These are phyloP conservation scores for Diaporthe amygdali DNA, from an alignment of 2,329 filamentous ascomycete species.

Conservation along the genomic window DNA sequence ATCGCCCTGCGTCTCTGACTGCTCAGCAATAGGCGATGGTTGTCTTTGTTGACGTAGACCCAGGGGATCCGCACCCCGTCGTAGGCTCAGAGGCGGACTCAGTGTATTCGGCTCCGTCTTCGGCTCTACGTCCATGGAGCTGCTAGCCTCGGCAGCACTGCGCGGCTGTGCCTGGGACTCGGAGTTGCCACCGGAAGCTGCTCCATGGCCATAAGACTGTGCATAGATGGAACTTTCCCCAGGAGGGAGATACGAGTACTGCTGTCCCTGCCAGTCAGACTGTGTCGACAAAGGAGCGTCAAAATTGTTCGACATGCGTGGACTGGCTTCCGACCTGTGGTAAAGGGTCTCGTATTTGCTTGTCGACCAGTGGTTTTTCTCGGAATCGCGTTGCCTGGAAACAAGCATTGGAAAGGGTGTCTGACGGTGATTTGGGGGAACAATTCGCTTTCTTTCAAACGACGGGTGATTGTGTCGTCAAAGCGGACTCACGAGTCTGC, in stretches of 20 bases:
- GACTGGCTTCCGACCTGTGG: conserved; percentile 48
- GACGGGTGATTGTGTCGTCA: conserved; percentile 16
- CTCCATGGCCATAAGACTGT: conserved; percentile 49
- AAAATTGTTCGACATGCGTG: conserved; percentile 65
- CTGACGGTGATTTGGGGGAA: conserved; percentile 17
- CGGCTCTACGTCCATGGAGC: conserved; percentile 68
- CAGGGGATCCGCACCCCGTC: conserved; percentile 44
- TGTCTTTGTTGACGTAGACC: conserved; percentile 47
- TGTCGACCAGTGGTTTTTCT: conserved; percentile 60
- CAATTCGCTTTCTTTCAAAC: not conserved
- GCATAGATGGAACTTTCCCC: conserved; percentile 50
- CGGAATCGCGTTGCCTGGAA: conserved; percentile 58
- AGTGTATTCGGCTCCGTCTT: conserved; percentile 50
- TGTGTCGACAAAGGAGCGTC: conserved; percentile 57
- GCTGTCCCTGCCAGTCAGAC: conserved; percentile 59
- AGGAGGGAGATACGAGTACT: conserved; percentile 56
- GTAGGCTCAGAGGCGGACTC: conserved; percentile 41
- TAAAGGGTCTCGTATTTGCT: conserved; percentile 56
- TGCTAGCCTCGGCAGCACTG: conserved; percentile 40
- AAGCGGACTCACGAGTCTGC: not conserved
- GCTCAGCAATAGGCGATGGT: conserved; percentile 43
- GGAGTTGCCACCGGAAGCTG: conserved; percentile 40
- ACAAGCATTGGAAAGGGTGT: conserved; percentile 57
- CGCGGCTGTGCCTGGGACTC: conserved; percentile 45
- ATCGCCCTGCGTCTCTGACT: conserved; percentile 37